Base-by-base conservation (phyloP, 1,284 basidiomycete species). In the Thelephora terrestris region DNA sequence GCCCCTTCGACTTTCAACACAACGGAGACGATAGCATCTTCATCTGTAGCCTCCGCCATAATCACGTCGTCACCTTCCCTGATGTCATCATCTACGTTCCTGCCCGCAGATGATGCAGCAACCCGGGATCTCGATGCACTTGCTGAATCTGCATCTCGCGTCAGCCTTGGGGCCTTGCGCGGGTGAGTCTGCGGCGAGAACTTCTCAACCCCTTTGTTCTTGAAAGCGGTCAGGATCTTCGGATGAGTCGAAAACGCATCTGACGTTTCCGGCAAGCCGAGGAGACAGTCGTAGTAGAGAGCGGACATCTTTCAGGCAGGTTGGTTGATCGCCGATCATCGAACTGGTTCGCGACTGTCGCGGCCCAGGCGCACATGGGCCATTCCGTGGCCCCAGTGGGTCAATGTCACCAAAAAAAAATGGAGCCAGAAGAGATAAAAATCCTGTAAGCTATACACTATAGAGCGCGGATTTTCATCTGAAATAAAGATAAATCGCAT, bases 111-210 rank as follows among this genome's bases (percentile, higher is more conserved):
- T 39, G 43, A 21, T 40, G 21, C 14, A 20, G 27, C 53, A 42
- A 59, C 57, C 38, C 66, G 70, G 42, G 71, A 71, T 61, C 79
- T 78, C 64, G 71, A 77, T 57, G 57, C 57, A 55, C 58, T 64
- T 46, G 79, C 75, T 60, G 80, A 77, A 58, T 85, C 79, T 64
- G 74, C 76, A 66, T 79, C 77, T 57, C 66, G 66, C 54, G 74
- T 73, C 62, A 81, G 67, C 56, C 81, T 79, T 56, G 78, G 71
- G 53, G 75, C 75, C 71, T 86, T 86, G 64, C 73, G 74, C 55
- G 75, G 75, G 67, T 75, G 77, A 65, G 75, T 75, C 59, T 68
- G 72, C 58, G 69, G 73, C 65, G 70, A 71, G 52, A 54, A 36
- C 46, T 69, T 65, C 37, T 71, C 67, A 43, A 65, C 49, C 34